Conservation (phyloP, 2,329 filamentous ascomycete genomes). For the Clarireedia hainanense region DNA sequence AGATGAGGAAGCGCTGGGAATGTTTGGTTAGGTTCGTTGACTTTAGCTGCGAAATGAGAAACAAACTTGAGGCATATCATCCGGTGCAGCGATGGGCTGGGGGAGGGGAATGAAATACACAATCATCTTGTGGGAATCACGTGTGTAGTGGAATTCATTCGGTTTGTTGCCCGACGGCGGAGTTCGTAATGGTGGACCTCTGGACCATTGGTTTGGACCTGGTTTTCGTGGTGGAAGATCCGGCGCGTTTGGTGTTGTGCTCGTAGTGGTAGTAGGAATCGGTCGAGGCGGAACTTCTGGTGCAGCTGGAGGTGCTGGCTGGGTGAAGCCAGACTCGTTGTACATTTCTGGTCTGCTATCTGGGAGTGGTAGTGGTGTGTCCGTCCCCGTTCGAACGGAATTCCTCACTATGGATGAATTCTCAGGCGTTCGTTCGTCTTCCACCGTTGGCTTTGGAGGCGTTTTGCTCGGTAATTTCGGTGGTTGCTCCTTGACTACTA, state of each 20-base stretch:
- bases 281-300: too few relatives aligned
- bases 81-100: constrained; percentile 4
- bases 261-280: too few relatives aligned
- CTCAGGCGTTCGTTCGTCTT: background rate
- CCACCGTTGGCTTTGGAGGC: background rate
- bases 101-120: constrained; percentile 13
- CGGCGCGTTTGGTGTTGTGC: too few relatives aligned
- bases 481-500: background rate
- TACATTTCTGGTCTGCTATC: too few relatives aligned
- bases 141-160: constrained; percentile 7
- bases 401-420: too few relatives aligned
- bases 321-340: too few relatives aligned
- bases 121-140: constrained; percentile 10
- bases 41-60: background rate
- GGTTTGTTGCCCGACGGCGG: background rate
- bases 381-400: too few relatives aligned
- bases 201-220: too few relatives aligned
- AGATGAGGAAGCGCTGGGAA: constrained; percentile 11
- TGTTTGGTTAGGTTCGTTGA: background rate
- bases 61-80: constrained; percentile 5
- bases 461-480: background rate
- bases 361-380: too few relatives aligned
- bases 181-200: too few relatives aligned
- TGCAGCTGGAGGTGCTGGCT: too few relatives aligned
- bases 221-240: too few relatives aligned